Evolutionary conservation across 2,329 filamentous ascomycete genomes (phyloP), one percentile per base, ranked within the genome.

Genomic region (Didymella exigua): DNA sequence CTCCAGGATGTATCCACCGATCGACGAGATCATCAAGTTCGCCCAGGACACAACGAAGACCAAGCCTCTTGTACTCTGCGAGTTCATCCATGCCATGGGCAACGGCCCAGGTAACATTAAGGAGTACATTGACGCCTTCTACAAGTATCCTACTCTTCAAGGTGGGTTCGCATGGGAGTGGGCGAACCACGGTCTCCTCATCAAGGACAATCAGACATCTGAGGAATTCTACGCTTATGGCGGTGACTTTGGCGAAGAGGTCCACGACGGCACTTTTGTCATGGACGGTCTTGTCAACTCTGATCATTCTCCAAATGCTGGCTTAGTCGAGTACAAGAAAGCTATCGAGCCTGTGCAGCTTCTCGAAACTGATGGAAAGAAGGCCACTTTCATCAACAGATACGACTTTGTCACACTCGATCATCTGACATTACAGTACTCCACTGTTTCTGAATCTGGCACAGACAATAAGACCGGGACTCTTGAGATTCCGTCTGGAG

Each of bases 31-130:
- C 14, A 72, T 80, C 34, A 71, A 76, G 13, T 77, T 84, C 50
- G 77, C 75, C 2, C 68, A 76, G 19, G 72, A 77, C 36, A 70
- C 77, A 52, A 71, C 29, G 54, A 71, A 65, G 62, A 71, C 64
- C 42, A 76, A 89, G 72, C 86, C 86, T 0, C 74, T 89, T 1
- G 76, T 89, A 1, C 78, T 82, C 4, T 84, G 81, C 57, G 82
- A 84, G 63, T 84, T 79, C 54, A 63, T 75, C 0, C 81, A 83
- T 63, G 87, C 89, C 1, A 90, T 91, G 88, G 89, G 89, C 5
- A 91, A 90, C 63, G 88, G 87, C 0, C 89, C 89, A 0, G 88
- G 89, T 1, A 84, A 83, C 29, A 78, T 91, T 10, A 82, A 87
- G 56, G 88, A 90, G 56, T 91, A 91, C 56, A 79, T 88, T 43